Evolutionary conservation across 2,329 filamentous ascomycete species (phyloP).

Genomic region (Gaeumannomyces tritici): DNA sequence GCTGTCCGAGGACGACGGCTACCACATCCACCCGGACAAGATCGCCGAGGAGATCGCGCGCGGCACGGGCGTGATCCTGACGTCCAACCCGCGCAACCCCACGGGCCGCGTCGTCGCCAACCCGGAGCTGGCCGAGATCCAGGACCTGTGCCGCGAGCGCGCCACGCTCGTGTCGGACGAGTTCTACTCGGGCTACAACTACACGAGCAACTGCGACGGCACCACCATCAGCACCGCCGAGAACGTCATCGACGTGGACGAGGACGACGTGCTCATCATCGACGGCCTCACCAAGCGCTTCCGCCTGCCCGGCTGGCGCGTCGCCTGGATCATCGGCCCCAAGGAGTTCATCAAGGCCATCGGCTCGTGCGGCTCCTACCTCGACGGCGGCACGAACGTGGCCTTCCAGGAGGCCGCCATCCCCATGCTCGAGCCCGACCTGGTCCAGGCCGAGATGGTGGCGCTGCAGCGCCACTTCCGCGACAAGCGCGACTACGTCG

Average conservation of each 20-base stretch:
- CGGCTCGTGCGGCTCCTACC: conserved; percentile 83
- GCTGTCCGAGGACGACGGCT: conserved; percentile 74
- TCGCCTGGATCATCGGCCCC: conserved; percentile 91
- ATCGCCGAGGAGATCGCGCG: conserved; percentile 85
- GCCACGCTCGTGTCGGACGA: conserved; percentile 93
- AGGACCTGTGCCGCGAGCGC: conserved; percentile 83
- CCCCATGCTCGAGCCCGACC: conserved; percentile 78
- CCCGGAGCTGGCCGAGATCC: conserved; percentile 79
- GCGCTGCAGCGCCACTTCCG: conserved; percentile 84
- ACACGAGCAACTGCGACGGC: conserved; percentile 85
- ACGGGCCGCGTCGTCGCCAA: conserved; percentile 82
- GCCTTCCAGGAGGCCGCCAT: conserved; percentile 93
- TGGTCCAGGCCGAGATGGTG: conserved; percentile 78
- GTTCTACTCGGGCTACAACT: conserved; percentile 96
- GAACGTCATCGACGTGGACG: conserved; percentile 82
- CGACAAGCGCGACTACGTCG: conserved; percentile 85
- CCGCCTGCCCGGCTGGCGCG: conserved; percentile 89
- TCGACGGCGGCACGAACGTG: conserved; percentile 89
- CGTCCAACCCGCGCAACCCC: conserved; percentile 91
- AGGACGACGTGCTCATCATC: conserved; percentile 87
- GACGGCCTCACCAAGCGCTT: conserved; percentile 96
- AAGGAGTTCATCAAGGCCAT: conserved; percentile 96
- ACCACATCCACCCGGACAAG: conserved; percentile 88
- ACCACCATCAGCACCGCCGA: conserved; percentile 80
- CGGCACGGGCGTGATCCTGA: conserved; percentile 80